phyloP scores from a whole-genome alignment of 371 early-diverging fungal genomes.

The Lichtheimia ornata region DNA sequence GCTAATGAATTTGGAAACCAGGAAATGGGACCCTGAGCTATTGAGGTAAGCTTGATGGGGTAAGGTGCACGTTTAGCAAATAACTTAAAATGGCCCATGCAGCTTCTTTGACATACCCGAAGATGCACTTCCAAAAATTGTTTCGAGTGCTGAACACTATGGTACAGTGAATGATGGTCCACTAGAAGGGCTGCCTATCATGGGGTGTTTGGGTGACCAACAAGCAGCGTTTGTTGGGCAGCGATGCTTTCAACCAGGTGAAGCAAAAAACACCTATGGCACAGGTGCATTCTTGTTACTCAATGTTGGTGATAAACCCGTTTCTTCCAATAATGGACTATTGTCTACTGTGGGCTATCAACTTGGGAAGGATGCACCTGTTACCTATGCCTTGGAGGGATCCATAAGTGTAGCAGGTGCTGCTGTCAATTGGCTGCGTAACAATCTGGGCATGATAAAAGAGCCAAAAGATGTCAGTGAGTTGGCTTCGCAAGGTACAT shows the following conservation, averaged over 20 bases:
- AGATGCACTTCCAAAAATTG: constrained; percentile 73
- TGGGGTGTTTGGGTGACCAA: constrained; percentile 94
- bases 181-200: constrained; percentile 69
- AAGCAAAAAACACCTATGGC: constrained; percentile 95
- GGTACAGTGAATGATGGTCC: constrained; percentile 67
- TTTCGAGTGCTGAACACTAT: constrained; percentile 82
- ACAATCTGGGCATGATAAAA: constrained; percentile 82
- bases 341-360: constrained; percentile 92
- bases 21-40: constrained; percentile 78
- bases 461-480: constrained; percentile 70
- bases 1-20: constrained; percentile 84
- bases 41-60: constrained; percentile 44
- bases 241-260: constrained; percentile 83
- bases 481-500: constrained; percentile 29
- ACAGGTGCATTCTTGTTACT: constrained; percentile 96
- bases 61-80: neutral
- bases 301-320: constrained; percentile 87
- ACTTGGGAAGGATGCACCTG: constrained; percentile 65
- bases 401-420: constrained; percentile 94
- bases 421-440: constrained; percentile 90
- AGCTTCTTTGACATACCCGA: constrained; percentile 73
- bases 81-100: neutral
- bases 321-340: constrained; percentile 82
- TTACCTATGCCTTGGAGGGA: constrained; percentile 94
- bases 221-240: constrained; percentile 97